A percentile compares a stretch with the other conserved stretches of the same genome.
Conservation (phyloP, 345 rosid genomes). For the Geranium brycei region DNA sequence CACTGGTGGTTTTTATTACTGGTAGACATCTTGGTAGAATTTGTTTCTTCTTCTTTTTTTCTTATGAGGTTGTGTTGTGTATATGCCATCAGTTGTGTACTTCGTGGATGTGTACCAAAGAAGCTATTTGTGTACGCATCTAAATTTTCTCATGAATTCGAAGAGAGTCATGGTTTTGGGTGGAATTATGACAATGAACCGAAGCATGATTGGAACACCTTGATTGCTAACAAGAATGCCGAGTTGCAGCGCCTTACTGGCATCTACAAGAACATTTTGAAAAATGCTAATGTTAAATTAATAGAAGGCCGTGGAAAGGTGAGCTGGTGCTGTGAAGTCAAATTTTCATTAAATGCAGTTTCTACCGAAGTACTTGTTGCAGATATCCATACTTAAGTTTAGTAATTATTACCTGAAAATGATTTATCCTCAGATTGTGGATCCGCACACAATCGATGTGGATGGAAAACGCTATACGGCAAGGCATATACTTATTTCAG, state of each 20-base stretch:
- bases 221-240: conserved; percentile 88
- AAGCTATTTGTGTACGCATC: conserved; percentile 80
- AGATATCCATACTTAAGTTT: background rate
- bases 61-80: background rate
- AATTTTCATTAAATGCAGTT: too few relatives aligned
- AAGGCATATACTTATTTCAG: conserved; percentile 63
- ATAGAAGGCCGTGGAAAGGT: conserved; percentile 98
- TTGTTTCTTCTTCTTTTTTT: background rate
- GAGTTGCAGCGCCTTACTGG: conserved; percentile 83
- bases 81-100: conserved; percentile 47
- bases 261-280: conserved; percentile 65
- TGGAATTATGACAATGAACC: conserved; percentile 75
- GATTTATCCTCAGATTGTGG: conserved; percentile 41
- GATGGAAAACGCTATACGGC: conserved; percentile 72
- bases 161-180: conserved; percentile 85
- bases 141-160: conserved; percentile 78
- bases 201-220: conserved; percentile 79
- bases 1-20: too few relatives aligned
- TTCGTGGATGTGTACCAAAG: conserved; percentile 99
- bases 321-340: background rate
- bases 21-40: too few relatives aligned
- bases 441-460: conserved; percentile 75
- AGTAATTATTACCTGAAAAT: conserved; percentile 1
- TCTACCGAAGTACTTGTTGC: background rate
- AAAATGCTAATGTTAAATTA: conserved; percentile 57